These are phyloP conservation scores for Trichoderma oligosporum DNA, from an alignment of 2,329 filamentous ascomycete species.

Conservation along the genomic window DNA sequence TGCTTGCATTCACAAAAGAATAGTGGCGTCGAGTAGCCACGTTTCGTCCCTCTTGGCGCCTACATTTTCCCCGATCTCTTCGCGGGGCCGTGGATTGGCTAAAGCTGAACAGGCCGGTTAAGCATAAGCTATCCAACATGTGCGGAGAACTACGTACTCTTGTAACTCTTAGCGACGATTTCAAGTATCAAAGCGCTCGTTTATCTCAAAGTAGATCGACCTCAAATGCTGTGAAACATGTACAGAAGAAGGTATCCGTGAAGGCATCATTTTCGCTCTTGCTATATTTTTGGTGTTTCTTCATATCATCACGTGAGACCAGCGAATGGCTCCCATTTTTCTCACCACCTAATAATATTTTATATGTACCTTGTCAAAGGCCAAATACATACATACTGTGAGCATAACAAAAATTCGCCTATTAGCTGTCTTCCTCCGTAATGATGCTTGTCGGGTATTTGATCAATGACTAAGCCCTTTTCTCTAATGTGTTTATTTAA, in stretches of 20 bases:
- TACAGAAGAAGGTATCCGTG: too few species aligned
- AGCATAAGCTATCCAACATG: slow-evolving; percentile 8
- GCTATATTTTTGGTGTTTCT: too few species aligned
- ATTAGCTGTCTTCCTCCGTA: too few species aligned
- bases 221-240: neutral
- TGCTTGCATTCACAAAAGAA: neutral
- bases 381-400: too few species aligned
- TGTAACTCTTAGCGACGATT: neutral
- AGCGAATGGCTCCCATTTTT: too few species aligned
- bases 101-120: slow-evolving; percentile 3
- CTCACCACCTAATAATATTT: too few species aligned
- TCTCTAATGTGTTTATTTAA: neutral
- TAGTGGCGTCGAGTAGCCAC: slow-evolving; percentile 10
- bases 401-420: too few species aligned
- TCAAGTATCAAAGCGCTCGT: neutral
- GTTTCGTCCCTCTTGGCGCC: neutral
- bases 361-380: too few species aligned
- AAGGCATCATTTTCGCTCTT: too few species aligned
- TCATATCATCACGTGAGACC: too few species aligned
- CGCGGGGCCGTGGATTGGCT: slow-evolving; percentile 7
- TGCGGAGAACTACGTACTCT: slow-evolving; percentile 7
- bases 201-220: neutral
- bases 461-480: neutral
- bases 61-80: slow-evolving; percentile 7
- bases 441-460: neutral